These are phyloP conservation scores for Xylaria sp. DNA, from an alignment of 2,329 filamentous ascomycete genomes.

Conservation along the genomic window DNA sequence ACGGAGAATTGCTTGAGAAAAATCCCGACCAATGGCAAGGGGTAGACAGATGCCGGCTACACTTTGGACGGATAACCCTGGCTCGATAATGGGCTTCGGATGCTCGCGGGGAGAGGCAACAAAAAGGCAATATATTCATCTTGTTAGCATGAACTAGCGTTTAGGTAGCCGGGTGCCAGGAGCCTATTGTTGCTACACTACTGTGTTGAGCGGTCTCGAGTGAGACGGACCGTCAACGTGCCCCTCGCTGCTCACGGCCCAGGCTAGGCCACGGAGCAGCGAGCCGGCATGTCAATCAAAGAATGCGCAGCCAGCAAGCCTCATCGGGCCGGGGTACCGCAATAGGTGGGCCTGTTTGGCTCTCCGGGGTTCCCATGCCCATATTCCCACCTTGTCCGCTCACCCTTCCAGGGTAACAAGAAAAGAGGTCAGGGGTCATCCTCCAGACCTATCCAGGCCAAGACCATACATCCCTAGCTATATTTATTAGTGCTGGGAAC, in stretches of 20 bases:
- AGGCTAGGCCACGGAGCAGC: constrained; percentile 35
- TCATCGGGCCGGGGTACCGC: constrained; percentile 43
- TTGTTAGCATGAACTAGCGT: constrained; percentile 5
- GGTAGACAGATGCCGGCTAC: constrained; percentile 26
- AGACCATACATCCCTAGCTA: constrained; percentile 10
- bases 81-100: constrained; percentile 8
- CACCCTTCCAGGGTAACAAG: constrained; percentile 3
- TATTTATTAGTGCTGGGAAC: constrained; percentile 40
- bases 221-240: constrained; percentile 34
- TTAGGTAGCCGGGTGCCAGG: constrained; percentile 17
- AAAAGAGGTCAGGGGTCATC: constrained; percentile 4
- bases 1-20: constrained; percentile 35
- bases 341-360: constrained; percentile 27
- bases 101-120: constrained; percentile 15
- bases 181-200: background rate
- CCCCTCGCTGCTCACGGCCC: constrained; percentile 15
- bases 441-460: constrained; percentile 10
- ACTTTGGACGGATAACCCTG: constrained; percentile 1
- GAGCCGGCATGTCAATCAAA: constrained; percentile 42
- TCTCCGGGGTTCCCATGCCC: background rate
- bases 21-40: constrained; percentile 36
- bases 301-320: constrained; percentile 31
- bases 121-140: constrained; percentile 31
- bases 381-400: constrained; percentile 13
- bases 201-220: constrained; percentile 26